Conservation (phyloP, 805 yeast species). For the Hanseniaspora thailandica region DNA sequence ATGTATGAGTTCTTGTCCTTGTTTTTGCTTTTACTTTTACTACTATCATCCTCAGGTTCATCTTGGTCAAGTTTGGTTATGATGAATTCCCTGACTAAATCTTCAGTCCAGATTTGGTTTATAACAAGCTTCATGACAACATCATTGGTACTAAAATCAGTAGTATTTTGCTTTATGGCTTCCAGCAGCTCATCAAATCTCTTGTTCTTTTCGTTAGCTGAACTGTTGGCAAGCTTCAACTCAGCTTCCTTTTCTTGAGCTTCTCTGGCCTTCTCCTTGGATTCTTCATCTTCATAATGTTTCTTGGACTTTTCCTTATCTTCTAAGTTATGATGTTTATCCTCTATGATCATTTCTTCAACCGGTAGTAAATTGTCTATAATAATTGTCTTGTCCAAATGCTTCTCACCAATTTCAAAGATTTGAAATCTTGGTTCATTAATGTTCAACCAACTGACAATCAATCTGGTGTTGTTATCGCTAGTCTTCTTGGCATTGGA, state of each 20-base stretch:
- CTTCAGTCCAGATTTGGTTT: conserved; percentile 22
- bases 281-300: conserved; percentile 29
- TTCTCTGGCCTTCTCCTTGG: conserved; percentile 19
- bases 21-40: conserved; percentile 31
- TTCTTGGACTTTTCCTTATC: conserved; percentile 27
- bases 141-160: conserved; percentile 1
- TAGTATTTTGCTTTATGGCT: background rate
- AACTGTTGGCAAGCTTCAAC: conserved; percentile 15
- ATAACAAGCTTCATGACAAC: conserved; percentile 9
- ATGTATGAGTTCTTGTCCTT: conserved; percentile 5
- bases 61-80: conserved; percentile 20
- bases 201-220: conserved; percentile 5
- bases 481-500: background rate
- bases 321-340: conserved; percentile 17
- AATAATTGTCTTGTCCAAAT: conserved; percentile 22
- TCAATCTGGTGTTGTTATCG: conserved; percentile 16
- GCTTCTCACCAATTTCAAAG: conserved; percentile 20
- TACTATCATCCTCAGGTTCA: conserved; percentile 23
- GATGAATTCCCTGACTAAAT: conserved; percentile 25
- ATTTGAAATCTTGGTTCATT: conserved; percentile 32
- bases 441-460: conserved; percentile 31
- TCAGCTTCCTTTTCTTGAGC: conserved; percentile 23
- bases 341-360: conserved; percentile 14
- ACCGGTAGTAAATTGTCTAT: conserved; percentile 20
- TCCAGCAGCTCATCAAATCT: conserved; percentile 8